Base-by-base conservation (phyloP, 2,329 filamentous ascomycete genomes). In the Emydomyces testavorans region DNA sequence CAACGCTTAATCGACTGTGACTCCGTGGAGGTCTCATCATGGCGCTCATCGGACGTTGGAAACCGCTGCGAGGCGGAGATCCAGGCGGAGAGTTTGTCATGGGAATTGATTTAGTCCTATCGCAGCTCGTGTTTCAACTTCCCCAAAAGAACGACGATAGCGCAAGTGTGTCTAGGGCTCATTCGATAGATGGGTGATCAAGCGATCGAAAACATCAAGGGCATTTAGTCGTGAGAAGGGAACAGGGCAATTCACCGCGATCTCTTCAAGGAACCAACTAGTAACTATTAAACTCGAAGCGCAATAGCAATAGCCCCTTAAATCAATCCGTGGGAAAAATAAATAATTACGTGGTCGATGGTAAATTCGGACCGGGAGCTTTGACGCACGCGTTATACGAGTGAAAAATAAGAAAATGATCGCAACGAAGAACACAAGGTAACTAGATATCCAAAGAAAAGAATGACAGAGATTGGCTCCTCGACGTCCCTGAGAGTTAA, bases 1-100 rank as follows among this genome's bases (percentile, higher is more conserved):
- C 65, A 71, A 83, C 83, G 70, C 87, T 94, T 75, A 94, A 73
- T 57, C 89, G 84, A 69, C 87, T 94, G 57, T 75, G 85, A 63
- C 85, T 92, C 64, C 86, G 76, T 36, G 83, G 75, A 38, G 85
- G 76, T 59, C 83, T 80, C 60, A 88, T 78, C 72, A 93, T 81
- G 63, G 79, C 82, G 71, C 85, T 93, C 74, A 86, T 73, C 46
- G 88, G 87, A 65, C 87, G 78, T 65, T 79, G 77, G 55, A 76
- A 32, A 13, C 40, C 47, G 31, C 41, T 38, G 20, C 61, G 72
- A 68, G 62, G 74, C 38, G 75, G 82, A 62, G 83, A 87, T 52
- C 70, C 74, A 63, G 83, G 83, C 66, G 81, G 82, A 65, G 82
- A 84, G 65, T 72, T 74, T 60, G 79, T 77, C 80, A 84, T 84